Conservation (phyloP, 2,329 filamentous ascomycete genomes). For the Ilyonectria mors-panacis region DNA sequence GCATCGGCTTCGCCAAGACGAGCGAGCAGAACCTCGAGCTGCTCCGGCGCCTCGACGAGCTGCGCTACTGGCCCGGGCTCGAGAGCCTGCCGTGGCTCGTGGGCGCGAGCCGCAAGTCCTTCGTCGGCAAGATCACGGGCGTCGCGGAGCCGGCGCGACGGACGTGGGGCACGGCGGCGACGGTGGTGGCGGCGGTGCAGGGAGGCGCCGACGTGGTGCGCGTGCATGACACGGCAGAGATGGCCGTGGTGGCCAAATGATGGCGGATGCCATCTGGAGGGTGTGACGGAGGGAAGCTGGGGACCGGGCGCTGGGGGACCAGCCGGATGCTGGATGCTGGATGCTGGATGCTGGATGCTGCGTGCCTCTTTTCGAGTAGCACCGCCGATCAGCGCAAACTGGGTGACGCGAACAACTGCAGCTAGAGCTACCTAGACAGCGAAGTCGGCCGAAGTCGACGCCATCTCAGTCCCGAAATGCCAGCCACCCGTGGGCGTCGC, state of each 20-base stretch:
- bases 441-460: not conserved
- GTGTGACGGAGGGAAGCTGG: constrained; percentile 45
- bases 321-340: not conserved
- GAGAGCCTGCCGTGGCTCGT: constrained; percentile 87
- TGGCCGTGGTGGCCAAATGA: constrained; percentile 86
- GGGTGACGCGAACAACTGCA: not conserved
- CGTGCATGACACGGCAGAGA: constrained; percentile 91
- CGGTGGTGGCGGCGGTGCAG: constrained; percentile 86
- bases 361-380: not conserved
- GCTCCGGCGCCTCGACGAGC: constrained; percentile 75
- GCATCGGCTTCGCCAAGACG: constrained; percentile 93
- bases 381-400: not conserved
- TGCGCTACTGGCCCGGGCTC: constrained; percentile 76
- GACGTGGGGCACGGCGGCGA: constrained; percentile 88
- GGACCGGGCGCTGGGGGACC: not conserved
- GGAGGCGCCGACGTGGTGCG: constrained; percentile 93
- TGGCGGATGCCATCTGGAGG: constrained; percentile 95
- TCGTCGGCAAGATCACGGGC: constrained; percentile 87
- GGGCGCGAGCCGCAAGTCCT: constrained; percentile 89
- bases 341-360: not conserved
- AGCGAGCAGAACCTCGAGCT: constrained; percentile 85
- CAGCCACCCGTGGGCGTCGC: not conserved
- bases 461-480: not conserved
- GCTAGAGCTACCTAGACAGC: constrained; percentile 12
- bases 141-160: constrained; percentile 79